Evolutionary conservation across 768 basidiomycete species (phyloP).

Genomic region (Rhizopogon sp.): DNA sequence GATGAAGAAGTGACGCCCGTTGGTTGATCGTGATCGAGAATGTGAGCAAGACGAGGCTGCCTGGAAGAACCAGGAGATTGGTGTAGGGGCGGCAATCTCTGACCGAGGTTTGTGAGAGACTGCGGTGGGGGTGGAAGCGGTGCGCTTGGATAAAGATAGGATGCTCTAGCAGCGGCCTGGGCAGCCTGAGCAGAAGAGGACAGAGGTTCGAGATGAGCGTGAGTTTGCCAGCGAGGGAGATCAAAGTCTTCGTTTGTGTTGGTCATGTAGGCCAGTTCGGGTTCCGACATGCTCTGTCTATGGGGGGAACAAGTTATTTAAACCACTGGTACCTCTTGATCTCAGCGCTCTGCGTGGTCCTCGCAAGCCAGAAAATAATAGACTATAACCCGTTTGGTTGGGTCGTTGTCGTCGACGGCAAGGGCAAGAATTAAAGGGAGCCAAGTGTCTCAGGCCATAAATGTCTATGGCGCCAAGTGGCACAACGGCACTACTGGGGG

Average conservation of each 20-base stretch:
- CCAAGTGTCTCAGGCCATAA: constrained; percentile 8
- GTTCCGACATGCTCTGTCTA: constrained; percentile 56
- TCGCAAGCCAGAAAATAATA: neutral
- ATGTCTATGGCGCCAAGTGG: constrained; percentile 9
- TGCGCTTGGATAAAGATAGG: constrained; percentile 45
- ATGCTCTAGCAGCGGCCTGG: constrained; percentile 38
- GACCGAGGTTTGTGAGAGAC: constrained; percentile 30
- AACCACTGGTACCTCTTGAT: neutral
- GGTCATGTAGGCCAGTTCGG: constrained; percentile 70
- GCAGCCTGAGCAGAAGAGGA: constrained; percentile 62
- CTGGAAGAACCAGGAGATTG: constrained; percentile 41
- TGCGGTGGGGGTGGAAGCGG: constrained; percentile 44
- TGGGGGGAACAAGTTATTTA: neutral
- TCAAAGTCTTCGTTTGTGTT: constrained; percentile 81
- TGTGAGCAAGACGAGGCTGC: constrained; percentile 61
- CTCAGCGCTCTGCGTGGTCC: constrained; percentile 1
- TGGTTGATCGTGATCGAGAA: constrained; percentile 61
- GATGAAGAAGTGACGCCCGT: constrained; percentile 36
- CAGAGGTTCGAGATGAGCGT: constrained; percentile 38
- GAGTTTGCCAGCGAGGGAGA: constrained; percentile 53
- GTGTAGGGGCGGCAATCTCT: constrained; percentile 46
- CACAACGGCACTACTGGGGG: constrained; percentile 13
- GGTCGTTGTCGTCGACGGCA: constrained; percentile 13
- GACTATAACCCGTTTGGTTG: neutral
- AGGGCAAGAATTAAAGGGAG: constrained; percentile 8